Conservation (phyloP, 2,329 filamentous ascomycete genomes). For the Epichloe aotearoae region DNA sequence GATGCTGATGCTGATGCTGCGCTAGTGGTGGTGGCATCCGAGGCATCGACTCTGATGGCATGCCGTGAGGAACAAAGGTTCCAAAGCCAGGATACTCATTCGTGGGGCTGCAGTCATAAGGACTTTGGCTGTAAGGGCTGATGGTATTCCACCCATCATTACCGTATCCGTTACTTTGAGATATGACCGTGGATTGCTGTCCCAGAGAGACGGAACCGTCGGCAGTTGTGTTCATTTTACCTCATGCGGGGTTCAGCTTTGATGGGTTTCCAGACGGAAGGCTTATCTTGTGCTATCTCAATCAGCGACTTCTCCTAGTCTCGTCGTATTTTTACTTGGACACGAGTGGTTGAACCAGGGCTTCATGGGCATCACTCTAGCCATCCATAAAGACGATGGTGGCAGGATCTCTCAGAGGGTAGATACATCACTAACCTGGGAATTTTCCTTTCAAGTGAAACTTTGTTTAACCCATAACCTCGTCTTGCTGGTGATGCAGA, state of each 20-base stretch:
- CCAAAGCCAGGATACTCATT: constrained; percentile 50
- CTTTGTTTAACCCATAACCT: not conserved
- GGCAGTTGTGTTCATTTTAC: constrained; percentile 21
- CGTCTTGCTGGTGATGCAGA: not conserved
- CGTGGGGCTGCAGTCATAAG: constrained; percentile 37
- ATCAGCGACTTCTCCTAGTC: not conserved
- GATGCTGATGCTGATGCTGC: constrained; percentile 20
- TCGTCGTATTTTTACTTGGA: not conserved
- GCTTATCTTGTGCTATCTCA: not conserved
- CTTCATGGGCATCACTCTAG: not conserved
- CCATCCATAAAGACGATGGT: not conserved
- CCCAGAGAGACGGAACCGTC: constrained; percentile 19
- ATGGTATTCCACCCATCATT: constrained; percentile 43
- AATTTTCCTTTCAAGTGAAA: not conserved
- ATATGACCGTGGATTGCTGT: constrained; percentile 17
- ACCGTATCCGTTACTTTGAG: constrained; percentile 19
- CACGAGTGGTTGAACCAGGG: not conserved
- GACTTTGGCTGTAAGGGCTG: constrained; percentile 50
- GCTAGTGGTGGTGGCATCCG: constrained; percentile 36
- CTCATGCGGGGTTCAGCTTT: constrained; percentile 4
- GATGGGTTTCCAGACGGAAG: not conserved
- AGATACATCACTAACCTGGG: not conserved
- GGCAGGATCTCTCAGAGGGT: not conserved
- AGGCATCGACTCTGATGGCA: constrained; percentile 36
- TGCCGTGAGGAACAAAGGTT: constrained; percentile 39